phyloP scores from a whole-genome alignment of 352 stramenopile genomes.

The Halophytophthora polymorphica region DNA sequence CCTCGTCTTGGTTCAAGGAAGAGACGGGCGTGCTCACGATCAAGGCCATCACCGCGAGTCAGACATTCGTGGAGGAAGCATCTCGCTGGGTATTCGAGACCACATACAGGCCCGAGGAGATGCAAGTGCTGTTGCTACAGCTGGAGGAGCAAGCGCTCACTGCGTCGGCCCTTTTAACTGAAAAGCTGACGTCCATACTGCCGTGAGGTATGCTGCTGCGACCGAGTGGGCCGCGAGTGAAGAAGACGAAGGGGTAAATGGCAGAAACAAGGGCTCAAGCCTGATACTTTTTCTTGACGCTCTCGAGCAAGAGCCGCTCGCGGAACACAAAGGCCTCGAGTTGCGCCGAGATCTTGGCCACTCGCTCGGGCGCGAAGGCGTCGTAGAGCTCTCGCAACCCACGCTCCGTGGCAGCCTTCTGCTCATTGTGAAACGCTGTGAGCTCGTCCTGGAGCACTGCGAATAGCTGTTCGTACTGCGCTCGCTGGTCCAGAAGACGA shows the following conservation, averaged over 20 bases:
- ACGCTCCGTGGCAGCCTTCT: constrained; percentile 16
- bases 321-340: constrained; percentile 49
- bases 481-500: constrained; percentile 13
- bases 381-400: constrained; percentile 44
- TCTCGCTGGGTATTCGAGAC: constrained; percentile 9
- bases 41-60: constrained; percentile 6
- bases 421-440: constrained; percentile 21
- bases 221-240: not conserved
- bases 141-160: constrained; percentile 17
- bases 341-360: constrained; percentile 48
- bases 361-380: constrained; percentile 41
- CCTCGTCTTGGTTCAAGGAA: constrained; percentile 26
- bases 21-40: constrained; percentile 18
- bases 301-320: constrained; percentile 36
- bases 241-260: not conserved
- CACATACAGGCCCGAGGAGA: constrained; percentile 10
- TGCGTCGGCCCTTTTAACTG: constrained; percentile 10
- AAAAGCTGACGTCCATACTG: constrained; percentile 11
- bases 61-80: not conserved
- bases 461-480: constrained; percentile 36
- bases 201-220: constrained; percentile 19
- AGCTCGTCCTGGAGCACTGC: constrained; percentile 22
- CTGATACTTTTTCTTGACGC: constrained; percentile 51
- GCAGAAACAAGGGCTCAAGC: constrained; percentile 1
- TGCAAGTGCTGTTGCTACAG: constrained; percentile 22